Evolutionary conservation across 305 asterid species (phyloP), one percentile per base, ranked within the genome.

Genomic region (Rubia tinctorum): DNA sequence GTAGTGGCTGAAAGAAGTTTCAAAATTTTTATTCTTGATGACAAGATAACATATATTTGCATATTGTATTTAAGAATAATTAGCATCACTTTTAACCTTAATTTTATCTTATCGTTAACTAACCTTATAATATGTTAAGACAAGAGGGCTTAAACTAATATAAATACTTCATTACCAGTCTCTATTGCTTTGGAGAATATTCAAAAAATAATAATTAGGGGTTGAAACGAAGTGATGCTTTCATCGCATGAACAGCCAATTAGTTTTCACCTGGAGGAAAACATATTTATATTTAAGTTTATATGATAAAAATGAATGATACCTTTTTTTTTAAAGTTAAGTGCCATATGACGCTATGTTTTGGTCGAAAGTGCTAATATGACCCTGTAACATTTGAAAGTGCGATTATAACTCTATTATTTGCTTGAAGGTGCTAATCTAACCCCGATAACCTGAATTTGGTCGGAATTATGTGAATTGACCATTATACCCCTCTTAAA

Each of bases 1-100:
- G 88, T 74, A 83, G 79, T 51, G 78, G 88, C 81, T 75, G 71
- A 77, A 80, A 77, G 80, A 78, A 69, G 63, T 76, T 43, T 68
- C 18, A 71, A 66, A 73, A 69, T 75, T 63, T 71, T 69, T 79
- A 80, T 81, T 74, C 76, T 58, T 53, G 58, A 51, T 8, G 20
- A 27, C 23, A 34, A 69, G 71, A 64, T 20, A 70, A 69, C 77
- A 51, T 68, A 53, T 53, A 17, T 53, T 66, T 56, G 56, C 53
- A 78, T 69, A 23, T 49, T 74, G 43, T 63, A 71, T 73, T 73
- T 61, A 2, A 8, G 69, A 13, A 61, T 61, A 27, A 40, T 15
- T 73, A 53, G 5, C 59, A 37, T 3, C 18, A 7, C 3, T 58
- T 58, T 55, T 71, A 59, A 42, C 43, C 75, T 40, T 71, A 25